These are phyloP conservation scores for Pythium guiyangense DNA, from an alignment of 352 stramenopile genomes.

Conservation along the genomic window DNA sequence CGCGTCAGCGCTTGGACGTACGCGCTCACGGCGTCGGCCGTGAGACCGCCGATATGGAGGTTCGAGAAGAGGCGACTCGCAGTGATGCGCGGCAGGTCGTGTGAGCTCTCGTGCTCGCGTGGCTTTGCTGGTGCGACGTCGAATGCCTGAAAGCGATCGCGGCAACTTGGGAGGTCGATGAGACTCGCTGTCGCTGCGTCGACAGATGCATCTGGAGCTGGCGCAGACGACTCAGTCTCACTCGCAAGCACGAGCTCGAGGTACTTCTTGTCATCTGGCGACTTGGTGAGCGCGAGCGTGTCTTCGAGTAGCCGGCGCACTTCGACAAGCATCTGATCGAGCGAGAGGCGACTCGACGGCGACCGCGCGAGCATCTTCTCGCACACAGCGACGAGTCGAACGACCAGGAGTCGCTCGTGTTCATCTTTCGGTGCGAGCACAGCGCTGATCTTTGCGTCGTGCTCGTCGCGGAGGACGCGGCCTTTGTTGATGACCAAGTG, in stretches of 20 bases:
- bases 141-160: not conserved
- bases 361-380: conserved; percentile 29
- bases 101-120: not conserved
- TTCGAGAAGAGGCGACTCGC: conserved; percentile 50
- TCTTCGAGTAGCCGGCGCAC: conserved; percentile 23
- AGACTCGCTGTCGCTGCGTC: not conserved
- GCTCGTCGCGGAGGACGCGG: conserved; percentile 33
- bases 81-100: not conserved
- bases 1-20: conserved; percentile 4
- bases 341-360: conserved; percentile 15
- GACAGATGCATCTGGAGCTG: not conserved
- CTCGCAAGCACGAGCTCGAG: conserved; percentile 5
- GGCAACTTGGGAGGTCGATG: conserved; percentile 1
- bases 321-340: conserved; percentile 15
- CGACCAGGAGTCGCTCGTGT: conserved; percentile 26
- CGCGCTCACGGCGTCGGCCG: not conserved
- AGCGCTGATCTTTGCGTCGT: conserved; percentile 28
- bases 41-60: conserved; percentile 30
- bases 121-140: not conserved
- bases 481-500: conserved; percentile 39
- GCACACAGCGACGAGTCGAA: conserved; percentile 20
- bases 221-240: not conserved
- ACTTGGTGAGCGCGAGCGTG: conserved; percentile 22
- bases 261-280: conserved; percentile 10
- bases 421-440: conserved; percentile 25